These are phyloP conservation scores for Dendrocalamus latiflorus DNA, from an alignment of 202 grass and related monocot genomes.

Conservation along the genomic window DNA sequence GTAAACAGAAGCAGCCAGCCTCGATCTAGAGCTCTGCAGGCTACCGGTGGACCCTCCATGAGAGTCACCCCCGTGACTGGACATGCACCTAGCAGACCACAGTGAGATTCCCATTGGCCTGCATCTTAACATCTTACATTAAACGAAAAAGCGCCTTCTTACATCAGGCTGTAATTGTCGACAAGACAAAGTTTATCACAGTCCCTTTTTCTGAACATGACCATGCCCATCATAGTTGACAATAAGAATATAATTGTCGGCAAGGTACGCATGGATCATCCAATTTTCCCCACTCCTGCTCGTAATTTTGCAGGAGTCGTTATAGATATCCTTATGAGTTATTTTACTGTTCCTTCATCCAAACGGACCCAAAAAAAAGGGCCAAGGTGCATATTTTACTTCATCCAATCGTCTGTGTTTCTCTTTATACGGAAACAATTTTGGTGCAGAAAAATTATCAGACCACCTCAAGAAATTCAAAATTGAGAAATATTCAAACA, in stretches of 20 bases:
- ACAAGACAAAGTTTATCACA: constrained; percentile 11
- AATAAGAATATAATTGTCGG: not conserved
- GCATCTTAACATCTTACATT: constrained; percentile 16
- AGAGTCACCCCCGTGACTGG: constrained; percentile 3
- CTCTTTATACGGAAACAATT: not conserved
- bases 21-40: not conserved
- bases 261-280: not conserved
- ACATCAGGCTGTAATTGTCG: not conserved
- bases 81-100: not conserved
- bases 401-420: not conserved
- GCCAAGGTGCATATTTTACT: not conserved
- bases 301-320: not conserved
- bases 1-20: not conserved
- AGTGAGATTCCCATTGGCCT: constrained; percentile 10
- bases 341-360: not conserved
- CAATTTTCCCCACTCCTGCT: not conserved
- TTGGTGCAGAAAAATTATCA: too few species aligned
- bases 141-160: constrained; percentile 1
- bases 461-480: too few species aligned
- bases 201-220: not conserved
- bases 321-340: not conserved
- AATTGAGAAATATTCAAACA: too few species aligned
- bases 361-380: not conserved
- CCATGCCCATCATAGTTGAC: constrained; percentile 9
- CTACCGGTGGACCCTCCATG: not conserved